phyloP scores from a whole-genome alignment of 2,329 filamentous ascomycete species.

The Neonectria neomacrospora region DNA sequence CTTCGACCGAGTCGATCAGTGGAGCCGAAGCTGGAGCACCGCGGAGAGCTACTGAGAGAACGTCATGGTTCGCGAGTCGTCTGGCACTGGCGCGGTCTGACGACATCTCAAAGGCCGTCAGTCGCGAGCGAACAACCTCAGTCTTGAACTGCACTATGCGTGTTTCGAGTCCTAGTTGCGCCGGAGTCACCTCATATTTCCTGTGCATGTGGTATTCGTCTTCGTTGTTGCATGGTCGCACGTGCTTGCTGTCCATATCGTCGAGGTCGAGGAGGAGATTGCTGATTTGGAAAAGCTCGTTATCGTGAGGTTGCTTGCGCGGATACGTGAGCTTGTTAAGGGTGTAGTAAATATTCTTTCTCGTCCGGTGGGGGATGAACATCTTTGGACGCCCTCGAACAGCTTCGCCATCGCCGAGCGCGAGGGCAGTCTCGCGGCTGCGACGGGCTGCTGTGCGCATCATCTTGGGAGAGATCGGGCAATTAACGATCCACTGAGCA shows the following conservation, averaged over 20 bases:
- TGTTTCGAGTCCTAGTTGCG: slow-evolving; percentile 36
- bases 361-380: slow-evolving; percentile 40
- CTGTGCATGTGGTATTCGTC: slow-evolving; percentile 49
- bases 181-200: slow-evolving; percentile 45
- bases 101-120: slow-evolving; percentile 40
- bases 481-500: slow-evolving; percentile 7
- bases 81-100: slow-evolving; percentile 46
- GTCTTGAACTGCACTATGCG: slow-evolving; percentile 47
- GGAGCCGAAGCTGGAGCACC: slow-evolving; percentile 33
- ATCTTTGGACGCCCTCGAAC: slow-evolving; percentile 32
- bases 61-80: slow-evolving; percentile 56
- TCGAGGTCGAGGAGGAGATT: slow-evolving; percentile 63
- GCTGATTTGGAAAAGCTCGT: slow-evolving; percentile 55
- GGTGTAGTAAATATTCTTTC: slow-evolving; percentile 44
- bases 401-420: slow-evolving; percentile 4
- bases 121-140: slow-evolving; percentile 43
- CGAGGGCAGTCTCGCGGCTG: slow-evolving; percentile 13
- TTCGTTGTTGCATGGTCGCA: slow-evolving; percentile 54
- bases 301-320: slow-evolving; percentile 26
- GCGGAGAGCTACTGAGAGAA: slow-evolving; percentile 54
- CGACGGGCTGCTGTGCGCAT: slow-evolving; percentile 22
- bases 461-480: slow-evolving; percentile 30
- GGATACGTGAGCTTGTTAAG: slow-evolving; percentile 32
- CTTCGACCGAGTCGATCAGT: slow-evolving; percentile 25
- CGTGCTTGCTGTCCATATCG: slow-evolving; percentile 55